phyloP scores from a whole-genome alignment of 768 basidiomycete species.

The Hericium rajendrae region DNA sequence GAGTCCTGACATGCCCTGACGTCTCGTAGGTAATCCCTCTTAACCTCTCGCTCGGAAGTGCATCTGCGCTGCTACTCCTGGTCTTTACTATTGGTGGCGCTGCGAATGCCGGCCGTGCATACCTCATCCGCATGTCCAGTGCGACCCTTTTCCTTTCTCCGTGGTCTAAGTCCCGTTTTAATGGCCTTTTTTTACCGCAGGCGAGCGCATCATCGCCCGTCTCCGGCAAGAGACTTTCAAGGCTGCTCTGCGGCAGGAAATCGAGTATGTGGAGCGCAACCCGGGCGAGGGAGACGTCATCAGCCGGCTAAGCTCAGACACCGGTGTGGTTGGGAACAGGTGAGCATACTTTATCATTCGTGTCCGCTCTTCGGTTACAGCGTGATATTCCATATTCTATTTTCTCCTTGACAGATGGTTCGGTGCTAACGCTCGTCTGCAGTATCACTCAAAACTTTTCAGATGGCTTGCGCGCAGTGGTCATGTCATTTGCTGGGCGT shows the following conservation, averaged over 20 bases:
- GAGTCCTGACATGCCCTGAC: not conserved
- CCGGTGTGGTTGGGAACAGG: slow-evolving; percentile 91
- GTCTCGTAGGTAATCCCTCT: slow-evolving; percentile 44
- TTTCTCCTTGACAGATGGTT: too few species aligned
- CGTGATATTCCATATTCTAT: too few species aligned
- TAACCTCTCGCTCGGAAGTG: slow-evolving; percentile 70
- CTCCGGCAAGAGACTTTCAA: slow-evolving; percentile 74
- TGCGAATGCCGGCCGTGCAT: slow-evolving; percentile 77
- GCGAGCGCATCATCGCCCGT: slow-evolving; percentile 86
- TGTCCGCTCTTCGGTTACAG: not conserved
- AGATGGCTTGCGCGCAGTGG: slow-evolving; percentile 72
- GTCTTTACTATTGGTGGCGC: slow-evolving; percentile 81
- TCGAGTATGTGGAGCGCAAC: slow-evolving; percentile 86
- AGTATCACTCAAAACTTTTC: slow-evolving; percentile 76
- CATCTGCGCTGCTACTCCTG: slow-evolving; percentile 60
- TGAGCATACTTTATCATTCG: slow-evolving; percentile 18
- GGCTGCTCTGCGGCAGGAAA: slow-evolving; percentile 81
- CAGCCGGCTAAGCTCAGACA: slow-evolving; percentile 84
- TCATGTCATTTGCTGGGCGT: slow-evolving; percentile 94
- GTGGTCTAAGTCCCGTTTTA: not conserved
- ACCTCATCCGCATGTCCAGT: slow-evolving; percentile 84
- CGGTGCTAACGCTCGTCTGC: not conserved
- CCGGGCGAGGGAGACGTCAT: slow-evolving; percentile 76
- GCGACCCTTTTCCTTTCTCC: slow-evolving; percentile 12
- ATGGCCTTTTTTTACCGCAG: slow-evolving; percentile 20